Conservation (phyloP, 1,284 basidiomycete species). For the Heterobasidion irregulare region DNA sequence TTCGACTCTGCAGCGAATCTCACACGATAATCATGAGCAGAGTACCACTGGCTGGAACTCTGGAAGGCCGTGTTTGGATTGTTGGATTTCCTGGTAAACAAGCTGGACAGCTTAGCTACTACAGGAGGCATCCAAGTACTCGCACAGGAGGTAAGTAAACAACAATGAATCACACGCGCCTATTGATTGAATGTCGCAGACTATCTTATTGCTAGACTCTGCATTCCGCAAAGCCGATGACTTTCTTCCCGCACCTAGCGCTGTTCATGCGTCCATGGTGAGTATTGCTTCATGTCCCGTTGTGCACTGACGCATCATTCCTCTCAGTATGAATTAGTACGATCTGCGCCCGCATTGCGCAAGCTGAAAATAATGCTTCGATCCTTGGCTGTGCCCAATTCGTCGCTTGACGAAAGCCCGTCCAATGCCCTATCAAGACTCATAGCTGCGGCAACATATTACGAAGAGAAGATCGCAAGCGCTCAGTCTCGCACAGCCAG, state of each 20-base stretch:
- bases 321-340: constrained; percentile 53
- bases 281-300: constrained; percentile 15
- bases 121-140: constrained; percentile 43
- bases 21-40: constrained; percentile 21
- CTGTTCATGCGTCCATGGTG: constrained; percentile 53
- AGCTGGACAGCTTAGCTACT: constrained; percentile 38
- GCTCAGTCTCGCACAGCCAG: constrained; percentile 38
- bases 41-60: constrained; percentile 56
- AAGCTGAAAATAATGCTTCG: constrained; percentile 38
- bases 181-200: constrained; percentile 21
- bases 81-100: constrained; percentile 44
- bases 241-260: constrained; percentile 40
- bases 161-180: not conserved
- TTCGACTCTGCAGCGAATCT: not conserved
- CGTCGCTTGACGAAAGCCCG: constrained; percentile 8
- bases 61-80: constrained; percentile 49
- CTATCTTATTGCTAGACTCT: constrained; percentile 40
- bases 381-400: constrained; percentile 24
- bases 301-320: not conserved
- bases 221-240: constrained; percentile 38
- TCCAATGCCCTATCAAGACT: constrained; percentile 32
- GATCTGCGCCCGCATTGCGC: constrained; percentile 37
- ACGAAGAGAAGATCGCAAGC: constrained; percentile 39
- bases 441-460: constrained; percentile 35
- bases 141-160: constrained; percentile 36